phyloP scores from a whole-genome alignment of 2,329 filamentous ascomycete species.

The Aurifilum marmelostoma region DNA sequence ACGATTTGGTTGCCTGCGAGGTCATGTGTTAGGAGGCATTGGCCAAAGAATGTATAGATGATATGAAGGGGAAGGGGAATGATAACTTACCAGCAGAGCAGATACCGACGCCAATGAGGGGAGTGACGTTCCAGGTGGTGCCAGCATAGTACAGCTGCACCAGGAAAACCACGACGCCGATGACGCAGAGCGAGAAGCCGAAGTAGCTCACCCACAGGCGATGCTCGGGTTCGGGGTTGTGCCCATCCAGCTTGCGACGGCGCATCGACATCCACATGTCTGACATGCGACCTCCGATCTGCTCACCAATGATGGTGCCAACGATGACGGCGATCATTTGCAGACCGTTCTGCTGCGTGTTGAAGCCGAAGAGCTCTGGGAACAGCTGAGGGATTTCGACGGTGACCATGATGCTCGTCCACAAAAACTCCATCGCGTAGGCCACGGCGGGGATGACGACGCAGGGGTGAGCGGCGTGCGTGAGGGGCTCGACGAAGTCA shows the following conservation, averaged over 20 bases:
- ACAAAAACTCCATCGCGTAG: constrained; percentile 62
- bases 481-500: constrained; percentile 56
- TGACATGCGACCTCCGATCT: constrained; percentile 56
- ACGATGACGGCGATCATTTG: constrained; percentile 61
- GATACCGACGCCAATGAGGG: constrained; percentile 56
- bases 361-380: constrained; percentile 57
- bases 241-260: constrained; percentile 36
- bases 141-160: constrained; percentile 51
- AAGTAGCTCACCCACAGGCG: constrained; percentile 61
- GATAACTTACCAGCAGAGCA: constrained; percentile 40
- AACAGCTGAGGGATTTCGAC: constrained; percentile 65
- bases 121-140: constrained; percentile 58
- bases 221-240: constrained; percentile 49
- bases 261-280: constrained; percentile 56
- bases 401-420: constrained; percentile 54
- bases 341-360: constrained; percentile 60
- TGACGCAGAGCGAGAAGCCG: constrained; percentile 53
- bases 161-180: constrained; percentile 58
- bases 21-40: not conserved
- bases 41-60: not conserved
- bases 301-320: constrained; percentile 61
- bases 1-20: constrained; percentile 59
- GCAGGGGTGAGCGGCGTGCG: constrained; percentile 47
- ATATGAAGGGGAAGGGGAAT: not conserved
- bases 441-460: constrained; percentile 54